phyloP scores from a whole-genome alignment of 2,329 filamentous ascomycete species.

The Aspergillus eucalypticola region DNA sequence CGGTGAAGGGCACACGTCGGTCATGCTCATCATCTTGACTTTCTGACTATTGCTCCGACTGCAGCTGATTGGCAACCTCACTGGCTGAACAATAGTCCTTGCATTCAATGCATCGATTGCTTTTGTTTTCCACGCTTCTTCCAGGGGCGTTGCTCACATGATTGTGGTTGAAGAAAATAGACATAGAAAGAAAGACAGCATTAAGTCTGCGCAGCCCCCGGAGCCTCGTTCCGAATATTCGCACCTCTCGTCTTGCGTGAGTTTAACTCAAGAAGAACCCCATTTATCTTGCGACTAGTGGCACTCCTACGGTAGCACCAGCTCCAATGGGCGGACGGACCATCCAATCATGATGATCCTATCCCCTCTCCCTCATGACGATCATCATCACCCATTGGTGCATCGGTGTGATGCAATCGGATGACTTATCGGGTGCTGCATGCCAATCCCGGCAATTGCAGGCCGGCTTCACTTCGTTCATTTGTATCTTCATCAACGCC shows the following conservation, averaged over 20 bases:
- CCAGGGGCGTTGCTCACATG: too few relatives aligned
- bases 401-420: not conserved
- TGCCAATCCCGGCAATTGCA: not conserved
- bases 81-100: not conserved
- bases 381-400: not conserved
- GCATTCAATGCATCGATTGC: too few relatives aligned
- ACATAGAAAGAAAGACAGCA: too few relatives aligned
- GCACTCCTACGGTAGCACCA: not conserved
- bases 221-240: too few relatives aligned
- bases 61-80: not conserved
- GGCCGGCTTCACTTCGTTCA: too few relatives aligned
- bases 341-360: not conserved
- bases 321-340: not conserved
- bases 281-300: not conserved
- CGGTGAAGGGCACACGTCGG: not conserved
- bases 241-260: too few relatives aligned
- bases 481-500: not conserved
- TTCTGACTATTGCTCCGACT: not conserved
- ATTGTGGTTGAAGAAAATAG: too few relatives aligned
- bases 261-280: too few relatives aligned
- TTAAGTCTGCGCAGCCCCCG: too few relatives aligned
- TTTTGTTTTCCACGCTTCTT: too few relatives aligned
- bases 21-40: too few relatives aligned
- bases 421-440: not conserved
- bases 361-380: not conserved